These are phyloP conservation scores for Xylariaceae sp. DNA, from an alignment of 2,329 filamentous ascomycete genomes.

Conservation along the genomic window DNA sequence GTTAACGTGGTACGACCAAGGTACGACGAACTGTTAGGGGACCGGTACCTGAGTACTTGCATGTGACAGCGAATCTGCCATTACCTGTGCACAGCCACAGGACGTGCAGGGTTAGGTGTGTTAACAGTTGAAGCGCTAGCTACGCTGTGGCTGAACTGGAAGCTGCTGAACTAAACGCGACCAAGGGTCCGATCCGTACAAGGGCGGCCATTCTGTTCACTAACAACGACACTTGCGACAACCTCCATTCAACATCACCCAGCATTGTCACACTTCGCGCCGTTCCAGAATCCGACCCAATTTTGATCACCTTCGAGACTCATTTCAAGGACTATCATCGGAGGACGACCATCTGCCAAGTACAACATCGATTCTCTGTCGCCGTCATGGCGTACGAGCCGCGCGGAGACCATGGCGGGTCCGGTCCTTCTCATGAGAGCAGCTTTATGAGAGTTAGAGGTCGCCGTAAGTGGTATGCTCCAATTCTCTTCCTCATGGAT, in stretches of 20 bases:
- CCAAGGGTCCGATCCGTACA: not conserved
- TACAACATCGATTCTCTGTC: not conserved
- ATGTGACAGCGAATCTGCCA: too few species aligned
- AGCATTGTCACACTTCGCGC: constrained; percentile 4
- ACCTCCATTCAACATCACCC: constrained; percentile 1
- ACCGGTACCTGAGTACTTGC: too few species aligned
- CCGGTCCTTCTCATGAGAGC: constrained; percentile 36
- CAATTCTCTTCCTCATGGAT: not conserved
- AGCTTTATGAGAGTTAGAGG: constrained; percentile 47
- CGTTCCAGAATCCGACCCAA: not conserved
- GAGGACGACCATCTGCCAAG: not conserved
- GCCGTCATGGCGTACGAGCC: constrained; percentile 49
- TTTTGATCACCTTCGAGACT: not conserved
- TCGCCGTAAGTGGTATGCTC: constrained; percentile 40
- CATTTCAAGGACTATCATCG: not conserved
- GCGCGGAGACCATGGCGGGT: constrained; percentile 43
- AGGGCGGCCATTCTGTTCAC: not conserved
- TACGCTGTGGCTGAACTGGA: constrained; percentile 10
- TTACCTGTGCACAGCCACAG: too few species aligned
- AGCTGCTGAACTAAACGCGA: too few species aligned
- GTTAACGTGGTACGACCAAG: too few species aligned
- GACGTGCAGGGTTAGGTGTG: too few species aligned
- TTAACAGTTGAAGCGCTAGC: not conserved
- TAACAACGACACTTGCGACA: not conserved
- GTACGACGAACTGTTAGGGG: too few species aligned